phyloP scores from a whole-genome alignment of 2,329 filamentous ascomycete genomes.

The Orbilia oligospora region DNA sequence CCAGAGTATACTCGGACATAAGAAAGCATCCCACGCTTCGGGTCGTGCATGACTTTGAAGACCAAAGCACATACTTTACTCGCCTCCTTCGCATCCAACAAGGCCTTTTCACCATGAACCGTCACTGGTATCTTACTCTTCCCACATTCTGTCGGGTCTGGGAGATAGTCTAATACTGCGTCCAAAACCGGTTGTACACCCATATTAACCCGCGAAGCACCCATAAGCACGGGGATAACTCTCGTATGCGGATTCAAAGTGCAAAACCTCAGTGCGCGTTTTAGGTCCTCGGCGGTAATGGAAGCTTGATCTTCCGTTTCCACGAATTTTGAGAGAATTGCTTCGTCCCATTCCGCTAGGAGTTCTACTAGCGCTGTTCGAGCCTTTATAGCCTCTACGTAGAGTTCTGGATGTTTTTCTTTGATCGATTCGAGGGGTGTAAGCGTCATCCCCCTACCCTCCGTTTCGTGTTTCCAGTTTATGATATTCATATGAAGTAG shows the following conservation, averaged over 20 bases:
- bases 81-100: conserved; percentile 82
- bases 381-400: conserved; percentile 71
- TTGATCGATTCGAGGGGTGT: conserved; percentile 83
- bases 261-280: conserved; percentile 93
- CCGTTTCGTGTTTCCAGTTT: conserved; percentile 86
- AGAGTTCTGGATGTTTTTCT: conserved; percentile 70
- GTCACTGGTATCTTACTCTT: conserved; percentile 82
- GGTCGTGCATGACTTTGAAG: conserved; percentile 97
- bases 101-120: conserved; percentile 75
- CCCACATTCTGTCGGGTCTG: conserved; percentile 90
- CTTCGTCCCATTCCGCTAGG: conserved; percentile 95
- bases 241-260: conserved; percentile 85
- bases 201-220: conserved; percentile 93
- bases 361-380: conserved; percentile 90
- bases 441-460: conserved; percentile 84
- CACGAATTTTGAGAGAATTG: conserved; percentile 94
- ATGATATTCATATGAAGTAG: conserved; percentile 90
- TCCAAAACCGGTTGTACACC: conserved; percentile 96
- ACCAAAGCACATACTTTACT: conserved; percentile 89
- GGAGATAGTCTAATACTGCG: conserved; percentile 94
- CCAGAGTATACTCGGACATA: conserved; percentile 99
- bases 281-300: conserved; percentile 83
- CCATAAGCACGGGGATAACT: conserved; percentile 96
- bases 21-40: conserved; percentile 96
- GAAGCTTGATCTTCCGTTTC: conserved; percentile 83